These are phyloP conservation scores for Colletotrichum sp. DNA, from an alignment of 2,329 filamentous ascomycete genomes.

Conservation along the genomic window DNA sequence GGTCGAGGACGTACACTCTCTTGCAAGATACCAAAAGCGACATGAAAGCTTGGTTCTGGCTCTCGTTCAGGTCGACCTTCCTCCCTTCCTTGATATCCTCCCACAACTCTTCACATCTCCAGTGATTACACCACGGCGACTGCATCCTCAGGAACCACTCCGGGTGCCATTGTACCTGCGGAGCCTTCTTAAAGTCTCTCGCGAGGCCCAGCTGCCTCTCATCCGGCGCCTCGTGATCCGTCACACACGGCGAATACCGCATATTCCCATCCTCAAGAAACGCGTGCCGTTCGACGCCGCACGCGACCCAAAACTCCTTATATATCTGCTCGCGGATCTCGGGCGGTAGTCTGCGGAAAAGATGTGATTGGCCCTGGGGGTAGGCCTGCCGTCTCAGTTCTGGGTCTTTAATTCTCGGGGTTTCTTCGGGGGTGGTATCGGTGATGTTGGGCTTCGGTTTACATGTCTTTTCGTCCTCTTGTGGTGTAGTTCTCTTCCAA, in stretches of 20 bases:
- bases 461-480: not conserved
- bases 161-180: constrained; percentile 7
- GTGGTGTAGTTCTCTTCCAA: not conserved
- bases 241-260: constrained; percentile 10
- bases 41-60: not conserved
- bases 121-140: constrained; percentile 24
- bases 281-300: constrained; percentile 10
- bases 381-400: not conserved
- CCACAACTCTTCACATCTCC: constrained; percentile 19
- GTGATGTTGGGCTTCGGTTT: not conserved
- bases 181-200: not conserved
- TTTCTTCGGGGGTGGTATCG: not conserved
- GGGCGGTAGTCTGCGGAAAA: constrained; percentile 10
- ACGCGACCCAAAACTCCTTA: not conserved
- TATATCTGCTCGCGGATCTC: constrained; percentile 22
- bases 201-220: constrained; percentile 12
- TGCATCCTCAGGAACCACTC: constrained; percentile 20
- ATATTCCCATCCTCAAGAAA: not conserved
- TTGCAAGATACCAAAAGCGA: constrained; percentile 19
- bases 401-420: not conserved
- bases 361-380: not conserved
- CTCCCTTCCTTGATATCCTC: constrained; percentile 3
- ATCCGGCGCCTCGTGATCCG: constrained; percentile 16
- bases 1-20: constrained; percentile 18
- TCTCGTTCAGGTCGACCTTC: not conserved